Base-by-base conservation (phyloP, 306 rosid species). In the Senna tora region DNA sequence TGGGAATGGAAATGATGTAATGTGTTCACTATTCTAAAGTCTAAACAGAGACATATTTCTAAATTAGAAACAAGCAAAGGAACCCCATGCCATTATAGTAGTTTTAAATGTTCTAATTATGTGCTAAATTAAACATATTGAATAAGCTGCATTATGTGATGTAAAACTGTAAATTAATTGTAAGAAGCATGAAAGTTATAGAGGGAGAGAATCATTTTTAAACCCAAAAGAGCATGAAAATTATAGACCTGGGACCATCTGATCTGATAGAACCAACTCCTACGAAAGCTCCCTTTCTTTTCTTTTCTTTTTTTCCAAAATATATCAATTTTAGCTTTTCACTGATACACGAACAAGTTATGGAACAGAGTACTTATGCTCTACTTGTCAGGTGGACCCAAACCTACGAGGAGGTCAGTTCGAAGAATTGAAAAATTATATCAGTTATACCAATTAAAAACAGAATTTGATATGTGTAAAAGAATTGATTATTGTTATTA, bases 321-420 rank as follows among this genome's bases (percentile, higher is more conserved):
- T 61, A 0, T 10, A 30, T 36, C 5, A 25, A 43, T 30, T n/a
- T 5, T 36, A 21, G 34, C 55, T 64, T 10, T 51, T 38, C 16
- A 63, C 7, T 25, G 25, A 9, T 34, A 4, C 41, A 46, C 12
- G 61, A 56, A 43, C 61, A 33, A 67, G 79, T 75, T 75, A 39
- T 43, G 59, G 54, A 56, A 12, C 3, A 32, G 46, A 43, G 34
- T 25, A 12, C 17, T 12, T 5, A 28, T 13, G 17, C 8, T 9
- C 16, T 21, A 0, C 28, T 2, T 56, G 55, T 16, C 11, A n/a
- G 55, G 55, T 50, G 22, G 55, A 50, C 55, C 21, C 22, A 16
- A 50, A 17, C 65, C 21, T 62, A n/a, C 14, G 5, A 20, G 32
- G 5, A 53, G 16, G 10, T 17, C 13, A 52, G 19, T 0, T 2